Percentiles rank a stretch among this genome's conserved stretches.
Evolutionary conservation across 257 asterid genomes (phyloP).

Genomic region (Jaltomata sinuosa): DNA sequence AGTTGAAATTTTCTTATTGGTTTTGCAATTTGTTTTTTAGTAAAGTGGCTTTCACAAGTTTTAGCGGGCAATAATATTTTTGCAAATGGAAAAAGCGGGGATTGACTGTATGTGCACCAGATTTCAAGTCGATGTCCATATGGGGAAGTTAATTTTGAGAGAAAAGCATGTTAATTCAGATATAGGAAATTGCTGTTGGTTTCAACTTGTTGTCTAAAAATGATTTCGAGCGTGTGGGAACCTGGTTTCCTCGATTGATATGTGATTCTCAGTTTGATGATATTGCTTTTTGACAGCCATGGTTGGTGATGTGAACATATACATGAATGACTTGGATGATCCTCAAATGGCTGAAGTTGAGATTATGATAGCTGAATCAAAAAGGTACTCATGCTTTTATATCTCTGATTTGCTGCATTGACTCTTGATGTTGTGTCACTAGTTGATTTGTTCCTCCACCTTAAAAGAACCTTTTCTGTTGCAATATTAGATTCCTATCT

Average conservation of each 20-base stretch:
- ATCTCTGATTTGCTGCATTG: neutral
- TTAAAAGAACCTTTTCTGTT: neutral
- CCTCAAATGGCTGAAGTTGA: constrained; percentile 70
- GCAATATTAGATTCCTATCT: neutral
- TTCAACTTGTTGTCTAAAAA: neutral
- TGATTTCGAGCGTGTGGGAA: neutral
- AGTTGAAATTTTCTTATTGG: neutral
- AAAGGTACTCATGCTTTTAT: constrained; percentile 36
- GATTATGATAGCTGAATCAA: constrained; percentile 85
- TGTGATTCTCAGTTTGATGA: neutral
- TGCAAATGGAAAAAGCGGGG: neutral
- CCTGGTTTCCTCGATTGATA: neutral
- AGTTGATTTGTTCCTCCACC: neutral
- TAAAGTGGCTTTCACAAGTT: neutral
- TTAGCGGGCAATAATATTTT: neutral
- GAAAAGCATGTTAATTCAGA: neutral
- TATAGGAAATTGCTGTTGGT: neutral
- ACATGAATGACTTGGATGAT: constrained; percentile 82
- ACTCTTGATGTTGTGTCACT: neutral
- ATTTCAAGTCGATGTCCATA: neutral
- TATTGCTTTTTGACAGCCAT: constrained; percentile 45
- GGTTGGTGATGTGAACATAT: constrained; percentile 92
- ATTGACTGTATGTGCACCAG: neutral
- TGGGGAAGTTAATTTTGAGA: neutral
- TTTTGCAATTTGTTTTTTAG: neutral